Evolutionary conservation across 768 basidiomycete genomes (phyloP).

Genomic region (Collybiopsis luxurians): DNA sequence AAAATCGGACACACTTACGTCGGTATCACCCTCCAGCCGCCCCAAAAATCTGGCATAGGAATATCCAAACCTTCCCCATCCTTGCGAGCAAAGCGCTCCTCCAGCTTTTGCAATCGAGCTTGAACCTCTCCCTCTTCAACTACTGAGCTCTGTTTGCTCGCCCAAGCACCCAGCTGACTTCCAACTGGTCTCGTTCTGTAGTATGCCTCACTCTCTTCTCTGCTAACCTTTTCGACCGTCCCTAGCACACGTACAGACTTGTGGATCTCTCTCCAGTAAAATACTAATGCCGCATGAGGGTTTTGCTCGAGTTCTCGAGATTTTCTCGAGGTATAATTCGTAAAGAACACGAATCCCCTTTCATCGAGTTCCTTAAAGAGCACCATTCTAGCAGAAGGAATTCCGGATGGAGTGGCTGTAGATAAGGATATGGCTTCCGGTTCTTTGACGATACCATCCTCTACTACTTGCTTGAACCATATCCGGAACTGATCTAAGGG

Average conservation of each 20-base stretch:
- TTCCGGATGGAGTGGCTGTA: conserved; percentile 64
- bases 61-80: conserved; percentile 47
- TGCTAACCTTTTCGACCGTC: conserved; percentile 71
- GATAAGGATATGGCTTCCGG: conserved; percentile 90
- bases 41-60: conserved; percentile 90
- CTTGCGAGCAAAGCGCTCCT: conserved; percentile 52
- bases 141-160: conserved; percentile 82
- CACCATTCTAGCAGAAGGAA: conserved; percentile 88
- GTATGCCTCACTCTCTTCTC: conserved; percentile 78
- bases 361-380: conserved; percentile 89
- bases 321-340: conserved; percentile 95
- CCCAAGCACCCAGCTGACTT: conserved; percentile 90
- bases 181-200: conserved; percentile 80
- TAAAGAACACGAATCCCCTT: conserved; percentile 93
- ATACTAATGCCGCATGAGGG: conserved; percentile 77
- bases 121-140: conserved; percentile 73
- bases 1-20: conserved; percentile 49
- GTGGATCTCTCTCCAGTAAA: conserved; percentile 89
- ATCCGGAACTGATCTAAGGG: conserved; percentile 83
- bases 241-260: conserved; percentile 84
- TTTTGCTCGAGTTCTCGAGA: conserved; percentile 76
- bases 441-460: conserved; percentile 58
- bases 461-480: conserved; percentile 77
- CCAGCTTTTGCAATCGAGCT: conserved; percentile 53
- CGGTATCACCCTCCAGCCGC: conserved; percentile 94